A percentile compares a stretch with the other conserved stretches of the same genome.
Conservation (phyloP, 2,329 filamentous ascomycete genomes). For the Diplodia corticola region DNA sequence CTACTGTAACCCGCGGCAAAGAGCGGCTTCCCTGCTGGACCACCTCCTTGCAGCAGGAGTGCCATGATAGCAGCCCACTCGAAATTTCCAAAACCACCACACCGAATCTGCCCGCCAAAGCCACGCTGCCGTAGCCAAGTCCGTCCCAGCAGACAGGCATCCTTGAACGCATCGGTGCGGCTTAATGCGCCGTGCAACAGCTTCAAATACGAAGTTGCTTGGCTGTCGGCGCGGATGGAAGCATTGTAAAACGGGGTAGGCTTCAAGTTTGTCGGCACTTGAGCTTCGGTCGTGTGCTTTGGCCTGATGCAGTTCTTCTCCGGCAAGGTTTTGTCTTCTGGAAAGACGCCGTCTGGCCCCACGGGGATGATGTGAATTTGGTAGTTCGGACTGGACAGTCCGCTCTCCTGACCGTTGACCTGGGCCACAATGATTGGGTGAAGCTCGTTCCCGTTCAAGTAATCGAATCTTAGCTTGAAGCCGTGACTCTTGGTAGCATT, state of each 20-base stretch:
- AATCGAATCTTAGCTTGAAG: slow-evolving; percentile 63
- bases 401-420: slow-evolving; percentile 38
- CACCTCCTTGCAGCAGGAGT: slow-evolving; percentile 75
- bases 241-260: slow-evolving; percentile 88
- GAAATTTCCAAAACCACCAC: slow-evolving; percentile 88
- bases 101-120: slow-evolving; percentile 66
- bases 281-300: slow-evolving; percentile 47
- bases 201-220: slow-evolving; percentile 72
- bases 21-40: slow-evolving; percentile 67
- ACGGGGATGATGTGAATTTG: slow-evolving; percentile 75
- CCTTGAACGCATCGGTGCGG: slow-evolving; percentile 70
- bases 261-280: slow-evolving; percentile 29
- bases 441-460: slow-evolving; percentile 71
- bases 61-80: slow-evolving; percentile 86
- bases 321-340: slow-evolving; percentile 68
- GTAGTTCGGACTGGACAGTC: slow-evolving; percentile 39
- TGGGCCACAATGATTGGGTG: slow-evolving; percentile 65
- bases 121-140: slow-evolving; percentile 89
- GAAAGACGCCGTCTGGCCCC: slow-evolving; percentile 68
- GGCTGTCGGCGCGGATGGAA: slow-evolving; percentile 74
- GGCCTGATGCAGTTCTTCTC: slow-evolving; percentile 68
- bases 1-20: slow-evolving; percentile 81
- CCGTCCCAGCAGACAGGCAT: slow-evolving; percentile 82
- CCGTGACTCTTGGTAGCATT: slow-evolving; percentile 56
- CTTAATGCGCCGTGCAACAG: slow-evolving; percentile 69